A percentile compares a stretch with the other conserved stretches of the same genome.
phyloP scores from a whole-genome alignment of 768 basidiomycete species.

The Tephrocybe sp. region DNA sequence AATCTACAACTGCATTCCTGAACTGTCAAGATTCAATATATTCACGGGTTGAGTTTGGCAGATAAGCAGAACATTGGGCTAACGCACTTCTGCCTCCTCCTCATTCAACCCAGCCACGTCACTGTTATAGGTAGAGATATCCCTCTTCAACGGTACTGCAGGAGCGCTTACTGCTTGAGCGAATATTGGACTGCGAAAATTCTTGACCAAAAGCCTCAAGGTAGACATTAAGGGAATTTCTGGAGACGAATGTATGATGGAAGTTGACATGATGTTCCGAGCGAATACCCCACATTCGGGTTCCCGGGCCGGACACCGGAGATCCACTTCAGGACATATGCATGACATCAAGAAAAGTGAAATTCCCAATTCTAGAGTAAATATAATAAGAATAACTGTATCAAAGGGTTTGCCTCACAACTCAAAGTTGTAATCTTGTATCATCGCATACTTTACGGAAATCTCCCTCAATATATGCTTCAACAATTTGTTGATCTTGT shows the following conservation, averaged over 20 bases:
- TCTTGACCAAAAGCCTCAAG: constrained; percentile 9
- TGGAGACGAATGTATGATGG: background rate
- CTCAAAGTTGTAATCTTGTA: constrained; percentile 11
- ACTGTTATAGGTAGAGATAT: constrained; percentile 64
- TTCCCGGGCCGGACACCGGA: background rate
- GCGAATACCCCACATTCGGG: background rate
- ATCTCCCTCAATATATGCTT: constrained; percentile 33
- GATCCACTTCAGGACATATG: no score
- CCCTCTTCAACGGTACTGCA: constrained; percentile 19
- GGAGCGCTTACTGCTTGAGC: constrained; percentile 1
- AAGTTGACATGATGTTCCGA: no score
- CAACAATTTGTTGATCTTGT: constrained; percentile 68
- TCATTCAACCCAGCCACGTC: constrained; percentile 75
- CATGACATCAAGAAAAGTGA: no score
- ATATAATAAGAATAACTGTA: no score
- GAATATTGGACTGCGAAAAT: background rate
- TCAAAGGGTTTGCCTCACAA: no score
- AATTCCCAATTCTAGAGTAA: no score
- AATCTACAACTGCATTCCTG: constrained; percentile 71
- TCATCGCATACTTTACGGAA: constrained; percentile 32
- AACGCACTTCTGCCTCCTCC: constrained; percentile 72
- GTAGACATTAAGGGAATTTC: constrained; percentile 9
- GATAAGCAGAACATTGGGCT: background rate
- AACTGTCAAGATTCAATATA: constrained; percentile 57
- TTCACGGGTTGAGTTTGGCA: background rate